Percentiles rank a stretch among this genome's conserved stretches.
phyloP scores from a whole-genome alignment of 495 filamentous ascomycete species.

The Eremomyces bilateralis region DNA sequence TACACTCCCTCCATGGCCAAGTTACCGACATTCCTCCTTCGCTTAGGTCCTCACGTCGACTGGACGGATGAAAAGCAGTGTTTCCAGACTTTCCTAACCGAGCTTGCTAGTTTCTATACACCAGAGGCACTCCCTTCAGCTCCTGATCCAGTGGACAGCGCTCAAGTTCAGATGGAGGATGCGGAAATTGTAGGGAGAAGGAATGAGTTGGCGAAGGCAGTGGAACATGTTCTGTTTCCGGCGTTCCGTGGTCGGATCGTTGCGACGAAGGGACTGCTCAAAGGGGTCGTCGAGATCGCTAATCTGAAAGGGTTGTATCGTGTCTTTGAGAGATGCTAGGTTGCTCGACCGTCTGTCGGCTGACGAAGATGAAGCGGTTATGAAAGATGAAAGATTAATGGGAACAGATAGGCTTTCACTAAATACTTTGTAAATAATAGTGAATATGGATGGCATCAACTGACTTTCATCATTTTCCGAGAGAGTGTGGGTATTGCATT shows the following conservation, averaged over 20 bases:
- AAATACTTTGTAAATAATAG: too few species aligned
- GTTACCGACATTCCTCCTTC: constrained; percentile 69
- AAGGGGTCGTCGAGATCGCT: constrained; percentile 70
- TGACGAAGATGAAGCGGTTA: too few species aligned
- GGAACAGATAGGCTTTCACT: too few species aligned
- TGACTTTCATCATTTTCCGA: too few species aligned
- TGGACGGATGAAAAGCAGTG: constrained; percentile 73
- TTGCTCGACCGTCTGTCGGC: too few species aligned
- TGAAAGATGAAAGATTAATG: too few species aligned
- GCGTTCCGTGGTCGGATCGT: constrained; percentile 66
- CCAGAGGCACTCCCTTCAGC: constrained; percentile 57
- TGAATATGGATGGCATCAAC: too few species aligned
- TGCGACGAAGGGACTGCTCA: constrained; percentile 58
- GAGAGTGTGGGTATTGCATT: too few species aligned
- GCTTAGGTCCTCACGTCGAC: constrained; percentile 70
- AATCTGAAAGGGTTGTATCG: constrained; percentile 87
- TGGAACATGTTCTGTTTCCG: constrained; percentile 61
- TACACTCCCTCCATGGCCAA: constrained; percentile 74
- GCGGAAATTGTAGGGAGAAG: constrained; percentile 34
- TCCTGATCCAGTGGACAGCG: constrained; percentile 11
- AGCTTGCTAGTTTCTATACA: constrained; percentile 82
- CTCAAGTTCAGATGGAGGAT: constrained; percentile 14
- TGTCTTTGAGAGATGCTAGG: constrained; percentile 97
- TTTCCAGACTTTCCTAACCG: constrained; percentile 64
- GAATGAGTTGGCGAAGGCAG: constrained; percentile 31